Conservation (phyloP, 2,329 filamentous ascomycete genomes). For the Fusarium mexicanum region DNA sequence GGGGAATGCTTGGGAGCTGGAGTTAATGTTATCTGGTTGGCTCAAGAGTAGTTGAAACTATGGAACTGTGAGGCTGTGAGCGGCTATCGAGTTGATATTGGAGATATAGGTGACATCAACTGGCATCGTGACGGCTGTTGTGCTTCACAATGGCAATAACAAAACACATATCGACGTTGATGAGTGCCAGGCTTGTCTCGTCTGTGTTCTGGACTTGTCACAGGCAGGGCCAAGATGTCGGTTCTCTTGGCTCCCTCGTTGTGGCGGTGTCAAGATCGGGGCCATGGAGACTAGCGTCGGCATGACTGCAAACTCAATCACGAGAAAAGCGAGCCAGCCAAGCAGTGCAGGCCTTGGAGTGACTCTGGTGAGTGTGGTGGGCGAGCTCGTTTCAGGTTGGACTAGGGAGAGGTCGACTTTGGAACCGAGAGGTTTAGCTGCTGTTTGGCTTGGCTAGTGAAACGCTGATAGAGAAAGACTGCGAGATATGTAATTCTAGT, state of each 20-base stretch:
- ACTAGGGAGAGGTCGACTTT: slow-evolving; percentile 11
- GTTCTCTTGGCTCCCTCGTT: slow-evolving; percentile 2
- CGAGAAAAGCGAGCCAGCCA: not conserved
- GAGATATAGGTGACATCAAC: slow-evolving; percentile 26
- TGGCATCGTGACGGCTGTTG: slow-evolving; percentile 26
- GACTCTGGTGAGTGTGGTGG: slow-evolving; percentile 30
- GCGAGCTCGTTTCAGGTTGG: slow-evolving; percentile 41
- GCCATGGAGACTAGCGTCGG: slow-evolving; percentile 17
- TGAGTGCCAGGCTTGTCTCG: slow-evolving; percentile 30
- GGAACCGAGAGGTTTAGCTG: not conserved
- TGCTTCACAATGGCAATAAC: slow-evolving; percentile 21
- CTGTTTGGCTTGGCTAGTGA: not conserved
- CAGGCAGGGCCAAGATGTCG: slow-evolving; percentile 10
- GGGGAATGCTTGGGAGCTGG: slow-evolving; percentile 5
- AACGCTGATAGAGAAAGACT: not conserved
- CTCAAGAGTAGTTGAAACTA: not conserved
- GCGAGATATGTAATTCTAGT: not conserved
- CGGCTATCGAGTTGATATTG: slow-evolving; percentile 13
- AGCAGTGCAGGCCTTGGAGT: not conserved
- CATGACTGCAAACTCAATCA: not conserved
- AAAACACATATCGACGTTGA: slow-evolving; percentile 6
- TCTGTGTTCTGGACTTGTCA: slow-evolving; percentile 22
- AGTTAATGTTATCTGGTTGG: slow-evolving; percentile 34
- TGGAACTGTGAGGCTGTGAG: slow-evolving; percentile 7
- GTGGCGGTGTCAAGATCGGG: slow-evolving; percentile 41